Evolutionary conservation across 495 filamentous ascomycete genomes (phyloP), one percentile per base, ranked within the genome.

Genomic region (Podospora pseudocomata): DNA sequence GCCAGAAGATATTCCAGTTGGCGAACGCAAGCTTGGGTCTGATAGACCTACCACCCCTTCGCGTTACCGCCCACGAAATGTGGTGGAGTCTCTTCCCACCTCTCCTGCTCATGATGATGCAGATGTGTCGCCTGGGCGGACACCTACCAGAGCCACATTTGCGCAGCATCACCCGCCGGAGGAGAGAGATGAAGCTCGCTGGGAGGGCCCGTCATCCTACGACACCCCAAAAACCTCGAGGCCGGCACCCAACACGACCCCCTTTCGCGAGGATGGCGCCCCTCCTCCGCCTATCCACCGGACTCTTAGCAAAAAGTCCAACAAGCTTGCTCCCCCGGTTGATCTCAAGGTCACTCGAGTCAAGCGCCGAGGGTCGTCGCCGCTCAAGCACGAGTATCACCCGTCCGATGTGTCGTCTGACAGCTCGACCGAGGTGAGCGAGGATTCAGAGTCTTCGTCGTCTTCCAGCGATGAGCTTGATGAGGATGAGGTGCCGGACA

Each of bases 381-480:
- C 96, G 9, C 83, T 99, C 67, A 99, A 99, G 79, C 95, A 97
- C 73, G 93, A 99, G 80, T 99, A 97, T 73, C 91, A 92, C 70
- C 96, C 96, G 2, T 98, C 95, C 1, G 94, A 92, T 55, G 87
- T 77, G 0, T 83, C 82, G 2, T 84, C 82, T 1, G 79, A 80
- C 20, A 78, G 76, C 65, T 77, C 79, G 16, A 71, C 87, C 63
- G 91, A 91, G 0, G 72, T 75, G 16, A 76, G 69, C 30, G 83
- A 81, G 2, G 80, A 83, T 9, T 82, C 81, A 4, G 75, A 81
- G 59, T 79, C 77, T 1, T 76, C 75, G 1, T 76, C 80, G 44
- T 83, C 81, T n/a, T 81, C 80, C 23, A 80, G 82, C 60, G 85
- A 84, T 54, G 84, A 84, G 20, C 73, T 83, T 6, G 84, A 86